phyloP scores from a whole-genome alignment of 1,139 yeast species.

The Suhomyces yuchorum region DNA sequence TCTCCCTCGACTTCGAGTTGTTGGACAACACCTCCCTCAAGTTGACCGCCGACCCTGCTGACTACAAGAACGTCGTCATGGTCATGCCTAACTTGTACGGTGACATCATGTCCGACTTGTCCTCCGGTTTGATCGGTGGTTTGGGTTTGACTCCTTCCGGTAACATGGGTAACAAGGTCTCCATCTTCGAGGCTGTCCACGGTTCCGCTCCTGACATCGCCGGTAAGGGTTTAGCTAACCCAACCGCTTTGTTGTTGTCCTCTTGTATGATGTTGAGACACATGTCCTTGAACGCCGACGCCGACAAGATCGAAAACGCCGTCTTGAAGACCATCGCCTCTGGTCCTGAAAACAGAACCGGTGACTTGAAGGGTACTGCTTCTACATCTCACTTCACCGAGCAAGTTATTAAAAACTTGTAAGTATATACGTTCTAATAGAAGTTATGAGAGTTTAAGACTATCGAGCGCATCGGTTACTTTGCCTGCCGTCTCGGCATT shows the following conservation, averaged over 20 bases:
- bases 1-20: conserved; percentile 78
- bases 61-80: conserved; percentile 82
- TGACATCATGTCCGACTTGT: conserved; percentile 95
- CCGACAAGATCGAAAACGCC: conserved; percentile 83
- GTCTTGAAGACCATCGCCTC: conserved; percentile 92
- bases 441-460: conserved; percentile 1
- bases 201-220: conserved; percentile 99
- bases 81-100: conserved; percentile 99
- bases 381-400: conserved; percentile 86
- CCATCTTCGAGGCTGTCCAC: conserved; percentile 98
- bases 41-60: conserved; percentile 85
- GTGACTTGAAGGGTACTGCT: conserved; percentile 94
- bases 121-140: conserved; percentile 97
- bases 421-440: conserved; percentile 18
- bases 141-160: conserved; percentile 98
- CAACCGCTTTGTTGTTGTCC: conserved; percentile 93
- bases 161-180: conserved; percentile 97
- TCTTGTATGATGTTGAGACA: conserved; percentile 99
- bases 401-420: conserved; percentile 54
- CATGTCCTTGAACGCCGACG: conserved; percentile 83
- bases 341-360: conserved; percentile 90
- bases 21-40: conserved; percentile 94
- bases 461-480: not conserved
- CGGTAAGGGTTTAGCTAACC: conserved; percentile 97
- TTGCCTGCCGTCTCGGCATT: not conserved